phyloP scores from a whole-genome alignment of 2,329 filamentous ascomycete species.

The Curvularia sp. region DNA sequence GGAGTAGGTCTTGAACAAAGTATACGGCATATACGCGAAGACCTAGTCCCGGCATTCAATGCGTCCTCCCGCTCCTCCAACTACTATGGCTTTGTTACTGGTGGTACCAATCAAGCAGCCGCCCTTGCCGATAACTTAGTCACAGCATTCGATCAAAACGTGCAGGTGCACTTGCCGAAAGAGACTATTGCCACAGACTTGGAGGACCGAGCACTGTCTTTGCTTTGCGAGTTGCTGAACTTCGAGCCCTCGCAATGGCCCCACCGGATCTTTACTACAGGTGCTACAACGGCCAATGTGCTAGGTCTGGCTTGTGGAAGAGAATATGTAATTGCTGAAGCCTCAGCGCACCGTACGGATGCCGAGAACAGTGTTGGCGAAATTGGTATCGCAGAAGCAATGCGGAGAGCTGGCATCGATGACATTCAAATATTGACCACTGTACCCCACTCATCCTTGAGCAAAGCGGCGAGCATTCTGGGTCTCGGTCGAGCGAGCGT shows the following conservation, averaged over 20 bases:
- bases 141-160: slow-evolving; percentile 80
- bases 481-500: slow-evolving; percentile 77
- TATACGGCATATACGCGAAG: slow-evolving; percentile 54
- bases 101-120: slow-evolving; percentile 79
- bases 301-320: slow-evolving; percentile 73
- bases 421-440: slow-evolving; percentile 81
- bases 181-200: slow-evolving; percentile 79
- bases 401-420: slow-evolving; percentile 66
- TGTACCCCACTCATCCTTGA: slow-evolving; percentile 81
- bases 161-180: slow-evolving; percentile 78
- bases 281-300: slow-evolving; percentile 69
- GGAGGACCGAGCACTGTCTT: slow-evolving; percentile 73
- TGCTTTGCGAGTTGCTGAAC: slow-evolving; percentile 72
- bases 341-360: slow-evolving; percentile 48
- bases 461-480: slow-evolving; percentile 81
- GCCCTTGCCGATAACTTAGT: slow-evolving; percentile 86
- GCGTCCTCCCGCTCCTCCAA: slow-evolving; percentile 61
- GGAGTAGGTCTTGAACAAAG: slow-evolving; percentile 56
- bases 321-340: slow-evolving; percentile 66
- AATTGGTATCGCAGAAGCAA: slow-evolving; percentile 72
- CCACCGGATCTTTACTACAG: slow-evolving; percentile 82
- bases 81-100: slow-evolving; percentile 88
- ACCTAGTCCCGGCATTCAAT: slow-evolving; percentile 67
- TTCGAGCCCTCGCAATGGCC: slow-evolving; percentile 66
- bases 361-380: slow-evolving; percentile 64